phyloP scores from a whole-genome alignment of 768 basidiomycete species.

The Albatrellus ellisii region DNA sequence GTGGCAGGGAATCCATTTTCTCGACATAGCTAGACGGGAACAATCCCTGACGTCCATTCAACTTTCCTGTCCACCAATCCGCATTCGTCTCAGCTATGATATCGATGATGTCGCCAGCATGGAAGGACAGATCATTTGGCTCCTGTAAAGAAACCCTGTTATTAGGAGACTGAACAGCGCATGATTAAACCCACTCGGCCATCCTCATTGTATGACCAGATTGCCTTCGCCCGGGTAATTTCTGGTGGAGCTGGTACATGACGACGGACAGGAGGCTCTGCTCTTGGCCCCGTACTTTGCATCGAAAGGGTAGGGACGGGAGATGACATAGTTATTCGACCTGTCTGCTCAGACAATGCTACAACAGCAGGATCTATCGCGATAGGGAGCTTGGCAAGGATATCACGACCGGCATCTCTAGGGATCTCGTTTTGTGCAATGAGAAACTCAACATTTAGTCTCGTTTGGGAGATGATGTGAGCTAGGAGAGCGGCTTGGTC shows the following conservation, averaged over 20 bases:
- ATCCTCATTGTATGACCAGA: constrained; percentile 58
- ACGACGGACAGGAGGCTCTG: constrained; percentile 12
- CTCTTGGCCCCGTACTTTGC: constrained; percentile 1
- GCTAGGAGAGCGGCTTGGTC: constrained; percentile 34
- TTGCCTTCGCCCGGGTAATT: constrained; percentile 32
- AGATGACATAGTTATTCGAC: constrained; percentile 10
- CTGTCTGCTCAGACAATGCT: constrained; percentile 11
- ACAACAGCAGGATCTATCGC: constrained; percentile 13
- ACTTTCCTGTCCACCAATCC: constrained; percentile 79
- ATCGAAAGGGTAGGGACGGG: constrained; percentile 4
- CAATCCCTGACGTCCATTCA: constrained; percentile 52
- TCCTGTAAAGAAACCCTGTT: constrained; percentile 32
- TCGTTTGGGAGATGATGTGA: constrained; percentile 36
- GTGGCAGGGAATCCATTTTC: constrained; percentile 25
- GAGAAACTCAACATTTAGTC: constrained; percentile 34
- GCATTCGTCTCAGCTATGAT: constrained; percentile 67
- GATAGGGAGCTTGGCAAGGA: constrained; percentile 26
- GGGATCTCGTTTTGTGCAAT: constrained; percentile 29
- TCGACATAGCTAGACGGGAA: constrained; percentile 73
- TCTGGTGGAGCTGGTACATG: constrained; percentile 12
- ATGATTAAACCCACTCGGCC: constrained; percentile 27
- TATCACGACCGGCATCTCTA: constrained; percentile 24
- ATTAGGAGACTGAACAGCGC: background rate
- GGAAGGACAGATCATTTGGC: constrained; percentile 68
- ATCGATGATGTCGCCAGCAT: constrained; percentile 63